Percentiles rank a stretch among this genome's conserved stretches.
These are phyloP conservation scores for Elongisporangium undulatum DNA, from an alignment of 352 stramenopile genomes.

Conservation along the genomic window DNA sequence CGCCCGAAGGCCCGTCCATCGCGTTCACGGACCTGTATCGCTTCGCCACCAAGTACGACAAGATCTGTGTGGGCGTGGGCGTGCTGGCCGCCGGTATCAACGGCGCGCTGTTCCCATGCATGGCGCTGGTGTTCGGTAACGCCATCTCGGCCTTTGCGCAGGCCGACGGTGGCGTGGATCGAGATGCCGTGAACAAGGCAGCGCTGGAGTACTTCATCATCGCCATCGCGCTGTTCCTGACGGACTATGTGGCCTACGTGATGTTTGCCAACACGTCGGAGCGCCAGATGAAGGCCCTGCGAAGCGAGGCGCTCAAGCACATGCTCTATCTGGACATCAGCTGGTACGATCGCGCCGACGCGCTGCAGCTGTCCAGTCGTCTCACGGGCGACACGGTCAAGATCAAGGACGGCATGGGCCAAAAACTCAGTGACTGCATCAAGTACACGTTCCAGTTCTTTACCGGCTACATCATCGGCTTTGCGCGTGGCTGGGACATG, in stretches of 20 bases:
- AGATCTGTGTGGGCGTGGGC: conserved; percentile 11
- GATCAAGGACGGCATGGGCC: conserved; percentile 43
- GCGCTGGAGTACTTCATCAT: conserved; percentile 14
- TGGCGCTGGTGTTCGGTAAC: conserved; percentile 41
- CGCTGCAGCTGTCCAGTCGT: conserved; percentile 25
- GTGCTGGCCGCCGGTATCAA: conserved; percentile 16
- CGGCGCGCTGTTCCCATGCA: conserved; percentile 30
- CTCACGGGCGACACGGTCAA: conserved; percentile 38
- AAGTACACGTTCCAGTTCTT: conserved; percentile 31
- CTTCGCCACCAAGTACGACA: conserved; percentile 16
- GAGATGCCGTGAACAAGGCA: conserved; percentile 6
- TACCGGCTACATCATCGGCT: conserved; percentile 30
- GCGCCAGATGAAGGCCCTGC: conserved; percentile 31
- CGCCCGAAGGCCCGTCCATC: conserved; percentile 2
- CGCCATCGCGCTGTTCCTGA: conserved; percentile 12
- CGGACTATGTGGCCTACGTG: conserved; percentile 13
- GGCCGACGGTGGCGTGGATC: conserved; percentile 9
- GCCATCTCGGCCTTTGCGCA: conserved; percentile 23
- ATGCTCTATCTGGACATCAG: conserved; percentile 41
- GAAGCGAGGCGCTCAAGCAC: conserved; percentile 20
- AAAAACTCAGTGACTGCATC: conserved; percentile 34
- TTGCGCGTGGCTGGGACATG: conserved; percentile 31
- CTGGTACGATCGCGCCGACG: conserved; percentile 36
- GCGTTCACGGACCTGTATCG: conserved; percentile 20
- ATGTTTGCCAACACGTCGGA: conserved; percentile 17